These are phyloP conservation scores for Sporothrix brunneoviolacea DNA, from an alignment of 2,329 filamentous ascomycete species.

Conservation along the genomic window DNA sequence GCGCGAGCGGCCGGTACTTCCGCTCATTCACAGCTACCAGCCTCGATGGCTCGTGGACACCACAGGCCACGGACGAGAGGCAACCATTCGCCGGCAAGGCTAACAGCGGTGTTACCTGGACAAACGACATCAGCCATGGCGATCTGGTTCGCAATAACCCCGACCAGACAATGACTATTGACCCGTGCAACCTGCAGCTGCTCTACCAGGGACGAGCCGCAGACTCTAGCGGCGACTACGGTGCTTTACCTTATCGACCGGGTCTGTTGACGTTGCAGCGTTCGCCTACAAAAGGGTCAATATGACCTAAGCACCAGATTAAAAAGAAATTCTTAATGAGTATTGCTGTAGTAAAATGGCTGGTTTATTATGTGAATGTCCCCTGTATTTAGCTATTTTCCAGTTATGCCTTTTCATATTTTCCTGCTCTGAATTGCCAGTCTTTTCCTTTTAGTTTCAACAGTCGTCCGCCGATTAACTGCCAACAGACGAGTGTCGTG, in stretches of 20 bases:
- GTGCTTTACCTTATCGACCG: constrained; percentile 46
- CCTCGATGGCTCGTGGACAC: constrained; percentile 51
- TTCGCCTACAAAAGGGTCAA: background rate
- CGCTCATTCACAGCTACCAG: constrained; percentile 57
- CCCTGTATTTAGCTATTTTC: too few relatives aligned
- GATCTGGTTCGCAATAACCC: constrained; percentile 50
- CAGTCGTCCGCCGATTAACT: too few relatives aligned
- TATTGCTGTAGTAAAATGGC: too few relatives aligned
- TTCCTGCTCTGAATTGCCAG: too few relatives aligned
- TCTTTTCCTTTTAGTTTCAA: too few relatives aligned
- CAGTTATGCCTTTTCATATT: too few relatives aligned
- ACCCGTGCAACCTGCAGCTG: constrained; percentile 58
- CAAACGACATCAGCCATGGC: constrained; percentile 60
- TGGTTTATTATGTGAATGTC: too few relatives aligned
- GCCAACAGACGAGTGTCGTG: too few relatives aligned
- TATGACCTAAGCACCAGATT: too few relatives aligned
- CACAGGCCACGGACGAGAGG: constrained; percentile 47
- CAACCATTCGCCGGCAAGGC: constrained; percentile 61
- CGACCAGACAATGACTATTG: constrained; percentile 57
- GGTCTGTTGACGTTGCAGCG: constrained; percentile 44
- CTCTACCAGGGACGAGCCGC: constrained; percentile 55
- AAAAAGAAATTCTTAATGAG: too few relatives aligned
- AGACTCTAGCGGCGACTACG: constrained; percentile 39
- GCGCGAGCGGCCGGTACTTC: constrained; percentile 54
- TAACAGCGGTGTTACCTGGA: constrained; percentile 59